These are phyloP conservation scores for Verticillium nubilum DNA, from an alignment of 2,329 filamentous ascomycete genomes.

Conservation along the genomic window DNA sequence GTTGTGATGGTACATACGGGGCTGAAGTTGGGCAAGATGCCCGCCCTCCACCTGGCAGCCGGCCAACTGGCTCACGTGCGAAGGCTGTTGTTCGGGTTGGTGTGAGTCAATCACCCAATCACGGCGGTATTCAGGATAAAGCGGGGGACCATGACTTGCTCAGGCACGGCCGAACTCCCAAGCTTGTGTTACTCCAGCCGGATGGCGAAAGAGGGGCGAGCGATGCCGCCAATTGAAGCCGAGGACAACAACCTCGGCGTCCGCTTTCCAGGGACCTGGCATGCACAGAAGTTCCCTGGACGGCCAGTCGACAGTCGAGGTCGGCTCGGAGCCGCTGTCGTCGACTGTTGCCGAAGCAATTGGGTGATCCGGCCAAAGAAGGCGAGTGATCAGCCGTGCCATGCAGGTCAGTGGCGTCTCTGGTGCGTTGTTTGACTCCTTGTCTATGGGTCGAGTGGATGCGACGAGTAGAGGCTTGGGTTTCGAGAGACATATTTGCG, in stretches of 20 bases:
- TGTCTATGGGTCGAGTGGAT: neutral
- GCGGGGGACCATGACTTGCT: neutral
- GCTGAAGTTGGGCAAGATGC: conserved; percentile 10
- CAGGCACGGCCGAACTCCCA: neutral
- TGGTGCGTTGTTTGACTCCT: neutral
- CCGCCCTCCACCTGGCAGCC: conserved; percentile 18
- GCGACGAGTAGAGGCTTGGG: neutral
- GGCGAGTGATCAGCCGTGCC: neutral
- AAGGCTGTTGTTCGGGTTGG: neutral
- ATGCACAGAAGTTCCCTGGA: neutral
- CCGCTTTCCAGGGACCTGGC: neutral
- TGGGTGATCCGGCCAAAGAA: neutral
- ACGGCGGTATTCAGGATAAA: neutral
- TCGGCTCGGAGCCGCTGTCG: neutral
- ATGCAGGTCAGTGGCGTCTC: neutral
- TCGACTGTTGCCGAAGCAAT: neutral
- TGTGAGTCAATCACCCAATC: neutral
- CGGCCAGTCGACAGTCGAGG: neutral
- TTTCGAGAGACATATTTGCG: neutral
- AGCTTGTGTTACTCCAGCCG: neutral
- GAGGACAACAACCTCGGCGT: neutral
- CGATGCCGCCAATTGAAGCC: neutral
- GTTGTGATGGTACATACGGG: neutral
- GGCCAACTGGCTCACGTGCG: neutral
- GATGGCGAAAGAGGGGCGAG: neutral